Evolutionary conservation across 2,329 filamentous ascomycete genomes (phyloP).

Genomic region (Colletotrichum trifolii): DNA sequence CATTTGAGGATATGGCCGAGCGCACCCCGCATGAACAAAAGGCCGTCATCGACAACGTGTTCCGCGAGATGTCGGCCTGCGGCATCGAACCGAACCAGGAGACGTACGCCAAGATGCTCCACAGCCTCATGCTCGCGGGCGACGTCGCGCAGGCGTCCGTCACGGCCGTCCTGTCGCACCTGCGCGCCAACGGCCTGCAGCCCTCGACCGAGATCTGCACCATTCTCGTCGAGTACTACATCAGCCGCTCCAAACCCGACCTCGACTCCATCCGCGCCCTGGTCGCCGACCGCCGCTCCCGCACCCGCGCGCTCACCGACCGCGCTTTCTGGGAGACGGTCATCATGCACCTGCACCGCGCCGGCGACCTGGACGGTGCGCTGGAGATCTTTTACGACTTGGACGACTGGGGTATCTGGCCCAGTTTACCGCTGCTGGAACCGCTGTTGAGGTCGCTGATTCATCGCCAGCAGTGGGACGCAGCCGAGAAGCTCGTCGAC

Average conservation of each 20-base stretch:
- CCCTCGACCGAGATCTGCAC: conserved; percentile 78
- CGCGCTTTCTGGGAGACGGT: conserved; percentile 41
- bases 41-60: conserved; percentile 61
- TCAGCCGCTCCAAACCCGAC: conserved; percentile 68
- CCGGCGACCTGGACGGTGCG: conserved; percentile 31
- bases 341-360: conserved; percentile 33
- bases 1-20: conserved; percentile 55
- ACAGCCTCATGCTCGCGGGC: conserved; percentile 65
- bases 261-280: conserved; percentile 69
- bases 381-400: conserved; percentile 58
- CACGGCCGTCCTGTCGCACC: conserved; percentile 70
- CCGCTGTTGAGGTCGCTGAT: conserved; percentile 34
- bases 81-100: conserved; percentile 70
- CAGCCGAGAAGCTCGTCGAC: conserved; percentile 49
- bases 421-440: conserved; percentile 33
- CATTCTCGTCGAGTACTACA: conserved; percentile 76
- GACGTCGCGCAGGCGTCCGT: conserved; percentile 61
- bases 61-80: conserved; percentile 66
- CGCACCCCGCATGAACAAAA: conserved; percentile 61
- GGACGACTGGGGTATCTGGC: conserved; percentile 44
- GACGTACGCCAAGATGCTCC: conserved; percentile 77
- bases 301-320: conserved; percentile 36
- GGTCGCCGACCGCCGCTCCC: conserved; percentile 59
- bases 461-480: conserved; percentile 36
- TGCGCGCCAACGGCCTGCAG: conserved; percentile 63